Evolutionary conservation across 345 rosid genomes (phyloP).

Genomic region (Salix arbutifolia): DNA sequence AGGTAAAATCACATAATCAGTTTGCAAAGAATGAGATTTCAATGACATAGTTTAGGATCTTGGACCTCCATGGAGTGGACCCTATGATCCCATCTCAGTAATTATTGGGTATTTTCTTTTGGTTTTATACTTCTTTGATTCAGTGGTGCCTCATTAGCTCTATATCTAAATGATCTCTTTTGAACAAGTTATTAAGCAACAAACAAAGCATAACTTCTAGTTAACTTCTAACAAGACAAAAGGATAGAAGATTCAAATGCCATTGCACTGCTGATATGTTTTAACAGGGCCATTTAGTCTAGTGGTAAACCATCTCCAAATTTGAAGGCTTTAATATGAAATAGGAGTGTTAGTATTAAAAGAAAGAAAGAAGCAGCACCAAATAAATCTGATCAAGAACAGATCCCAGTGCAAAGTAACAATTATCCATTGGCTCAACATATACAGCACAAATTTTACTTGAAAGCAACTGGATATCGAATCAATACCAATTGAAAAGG

Average conservation of each 20-base stretch:
- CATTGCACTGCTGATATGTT: not conserved
- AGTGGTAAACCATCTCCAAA: not conserved
- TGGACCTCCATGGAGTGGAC: not conserved
- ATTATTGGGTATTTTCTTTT: not conserved
- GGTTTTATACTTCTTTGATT: not conserved
- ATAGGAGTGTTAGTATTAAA: not conserved
- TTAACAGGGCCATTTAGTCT: not conserved
- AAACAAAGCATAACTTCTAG: not conserved
- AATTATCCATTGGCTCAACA: not conserved
- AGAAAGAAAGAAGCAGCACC: not conserved
- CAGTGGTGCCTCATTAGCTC: not conserved
- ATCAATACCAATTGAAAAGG: not conserved
- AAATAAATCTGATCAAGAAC: not conserved
- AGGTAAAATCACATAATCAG: not conserved
- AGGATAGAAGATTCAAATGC: not conserved
- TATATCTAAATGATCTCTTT: not conserved
- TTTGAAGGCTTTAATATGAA: not conserved
- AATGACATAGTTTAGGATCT: not conserved
- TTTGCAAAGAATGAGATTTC: not conserved
- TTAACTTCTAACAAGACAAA: not conserved
- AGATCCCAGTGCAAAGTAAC: not conserved
- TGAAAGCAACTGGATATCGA: not conserved
- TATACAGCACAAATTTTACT: not conserved
- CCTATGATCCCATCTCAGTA: not conserved
- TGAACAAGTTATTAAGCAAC: not conserved